phyloP scores from a whole-genome alignment of 768 basidiomycete species.

The Tylopilus plumbeoviolaceoides region DNA sequence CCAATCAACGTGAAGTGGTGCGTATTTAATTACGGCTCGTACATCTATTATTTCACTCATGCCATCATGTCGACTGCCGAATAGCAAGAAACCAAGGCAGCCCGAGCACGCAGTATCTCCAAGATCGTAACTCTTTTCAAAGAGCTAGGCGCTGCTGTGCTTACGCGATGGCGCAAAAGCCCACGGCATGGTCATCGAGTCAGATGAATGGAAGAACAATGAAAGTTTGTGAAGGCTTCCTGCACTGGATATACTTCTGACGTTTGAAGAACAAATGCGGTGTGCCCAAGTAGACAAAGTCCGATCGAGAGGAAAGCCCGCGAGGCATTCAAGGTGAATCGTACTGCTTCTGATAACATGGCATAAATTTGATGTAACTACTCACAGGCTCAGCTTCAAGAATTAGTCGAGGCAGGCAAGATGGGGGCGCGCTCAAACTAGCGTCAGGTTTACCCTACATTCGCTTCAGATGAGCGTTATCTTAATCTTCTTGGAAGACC shows the following conservation, averaged over 20 bases:
- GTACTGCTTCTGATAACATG: not conserved
- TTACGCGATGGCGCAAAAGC: constrained; percentile 93
- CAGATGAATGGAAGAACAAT: constrained; percentile 77
- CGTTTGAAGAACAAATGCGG: constrained; percentile 87
- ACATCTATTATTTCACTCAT: constrained; percentile 4
- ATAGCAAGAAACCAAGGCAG: constrained; percentile 75
- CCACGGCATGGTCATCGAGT: constrained; percentile 68
- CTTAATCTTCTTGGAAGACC: constrained; percentile 84
- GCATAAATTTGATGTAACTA: not conserved
- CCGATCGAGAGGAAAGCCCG: constrained; percentile 80
- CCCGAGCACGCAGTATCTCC: constrained; percentile 73
- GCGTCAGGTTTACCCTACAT: constrained; percentile 80
- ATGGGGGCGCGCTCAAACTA: constrained; percentile 85
- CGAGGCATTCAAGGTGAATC: constrained; percentile 78
- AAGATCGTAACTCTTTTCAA: constrained; percentile 86
- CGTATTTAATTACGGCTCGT: constrained; percentile 27
- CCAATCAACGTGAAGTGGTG: constrained; percentile 88
- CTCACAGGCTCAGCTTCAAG: constrained; percentile 62
- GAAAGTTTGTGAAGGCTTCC: constrained; percentile 77
- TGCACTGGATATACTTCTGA: constrained; percentile 84
- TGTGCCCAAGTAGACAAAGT: constrained; percentile 79
- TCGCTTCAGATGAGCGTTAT: constrained; percentile 81
- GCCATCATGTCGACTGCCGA: constrained; percentile 1
- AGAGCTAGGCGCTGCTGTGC: constrained; percentile 81
- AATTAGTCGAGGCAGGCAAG: constrained; percentile 59